These are phyloP conservation scores for Chalciporus pseudorubinellus DNA, from an alignment of 768 basidiomycete species.

Conservation along the genomic window DNA sequence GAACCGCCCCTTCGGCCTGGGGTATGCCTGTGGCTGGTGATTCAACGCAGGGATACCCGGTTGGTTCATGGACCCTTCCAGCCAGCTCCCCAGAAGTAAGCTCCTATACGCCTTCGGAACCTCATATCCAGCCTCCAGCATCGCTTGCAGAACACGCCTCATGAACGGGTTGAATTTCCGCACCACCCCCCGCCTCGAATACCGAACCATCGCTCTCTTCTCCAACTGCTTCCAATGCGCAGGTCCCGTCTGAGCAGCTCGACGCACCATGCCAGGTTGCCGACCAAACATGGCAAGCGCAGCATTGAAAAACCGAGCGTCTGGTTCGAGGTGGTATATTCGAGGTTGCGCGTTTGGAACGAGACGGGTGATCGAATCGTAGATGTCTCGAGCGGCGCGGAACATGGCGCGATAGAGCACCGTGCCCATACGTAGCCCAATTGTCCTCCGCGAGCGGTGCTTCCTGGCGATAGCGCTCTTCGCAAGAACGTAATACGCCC, in stretches of 20 bases:
- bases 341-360: constrained; percentile 25
- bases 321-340: constrained; percentile 43
- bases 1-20: constrained; percentile 19
- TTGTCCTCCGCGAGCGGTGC: constrained; percentile 25
- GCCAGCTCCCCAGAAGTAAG: constrained; percentile 39
- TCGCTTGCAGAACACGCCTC: constrained; percentile 37
- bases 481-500: constrained; percentile 33
- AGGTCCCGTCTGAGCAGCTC: constrained; percentile 12
- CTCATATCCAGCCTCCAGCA: constrained; percentile 38
- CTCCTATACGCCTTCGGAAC: constrained; percentile 41
- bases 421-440: constrained; percentile 30
- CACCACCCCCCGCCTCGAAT: constrained; percentile 27
- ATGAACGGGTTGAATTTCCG: constrained; percentile 35
- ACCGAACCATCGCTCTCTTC: constrained; percentile 23
- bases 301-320: constrained; percentile 70
- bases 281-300: constrained; percentile 45
- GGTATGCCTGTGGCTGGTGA: constrained; percentile 28
- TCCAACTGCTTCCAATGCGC: constrained; percentile 33
- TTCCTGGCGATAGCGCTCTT: constrained; percentile 18
- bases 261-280: constrained; percentile 18
- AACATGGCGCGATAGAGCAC: constrained; percentile 39
- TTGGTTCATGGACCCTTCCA: constrained; percentile 19
- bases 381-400: constrained; percentile 30
- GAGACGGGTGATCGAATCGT: constrained; percentile 20
- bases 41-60: constrained; percentile 12